A percentile compares a stretch with the other conserved stretches of the same genome.
Evolutionary conservation across 169 alveolate genomes (phyloP).

Genomic region (Cryptosporidium ryanae): DNA sequence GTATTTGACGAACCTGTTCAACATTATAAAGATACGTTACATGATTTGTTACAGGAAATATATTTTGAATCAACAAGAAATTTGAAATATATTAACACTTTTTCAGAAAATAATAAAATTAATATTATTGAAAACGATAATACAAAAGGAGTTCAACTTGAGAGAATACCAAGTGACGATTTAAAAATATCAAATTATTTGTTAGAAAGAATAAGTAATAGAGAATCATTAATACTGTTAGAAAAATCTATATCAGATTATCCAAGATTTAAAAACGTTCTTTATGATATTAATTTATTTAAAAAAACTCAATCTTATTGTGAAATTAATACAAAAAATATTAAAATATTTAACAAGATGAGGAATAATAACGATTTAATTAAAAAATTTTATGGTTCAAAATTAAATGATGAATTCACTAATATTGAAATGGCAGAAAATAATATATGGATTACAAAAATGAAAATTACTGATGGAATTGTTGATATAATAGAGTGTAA

Average conservation of each 20-base stretch:
- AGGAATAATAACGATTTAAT: not conserved
- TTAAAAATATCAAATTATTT: not conserved
- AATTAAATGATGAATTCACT: not conserved
- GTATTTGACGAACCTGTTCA: slow-evolving; percentile 57
- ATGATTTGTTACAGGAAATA: slow-evolving; percentile 37
- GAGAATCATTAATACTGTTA: slow-evolving; percentile 37
- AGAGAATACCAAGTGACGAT: not conserved
- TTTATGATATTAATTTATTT: slow-evolving; percentile 22
- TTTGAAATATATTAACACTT: not conserved
- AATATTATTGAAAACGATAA: not conserved
- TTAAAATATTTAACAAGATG: slow-evolving; percentile 30
- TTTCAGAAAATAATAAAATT: not conserved
- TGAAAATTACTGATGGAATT: slow-evolving; percentile 24
- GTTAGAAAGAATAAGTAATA: slow-evolving; percentile 35
- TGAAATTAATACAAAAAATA: slow-evolving; percentile 32
- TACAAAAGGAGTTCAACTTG: not conserved
- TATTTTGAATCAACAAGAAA: slow-evolving; percentile 11
- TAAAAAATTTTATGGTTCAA: not conserved
- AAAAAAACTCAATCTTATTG: slow-evolving; percentile 42
- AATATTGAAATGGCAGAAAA: not conserved
- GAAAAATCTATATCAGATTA: slow-evolving; percentile 53
- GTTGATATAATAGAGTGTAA: slow-evolving; percentile 32
- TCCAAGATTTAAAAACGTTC: slow-evolving; percentile 39
- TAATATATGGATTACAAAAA: slow-evolving; percentile 6
- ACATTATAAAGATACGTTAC: slow-evolving; percentile 48